phyloP scores from a whole-genome alignment of 1,139 yeast genomes.

The Geotrichum macrosporum region DNA sequence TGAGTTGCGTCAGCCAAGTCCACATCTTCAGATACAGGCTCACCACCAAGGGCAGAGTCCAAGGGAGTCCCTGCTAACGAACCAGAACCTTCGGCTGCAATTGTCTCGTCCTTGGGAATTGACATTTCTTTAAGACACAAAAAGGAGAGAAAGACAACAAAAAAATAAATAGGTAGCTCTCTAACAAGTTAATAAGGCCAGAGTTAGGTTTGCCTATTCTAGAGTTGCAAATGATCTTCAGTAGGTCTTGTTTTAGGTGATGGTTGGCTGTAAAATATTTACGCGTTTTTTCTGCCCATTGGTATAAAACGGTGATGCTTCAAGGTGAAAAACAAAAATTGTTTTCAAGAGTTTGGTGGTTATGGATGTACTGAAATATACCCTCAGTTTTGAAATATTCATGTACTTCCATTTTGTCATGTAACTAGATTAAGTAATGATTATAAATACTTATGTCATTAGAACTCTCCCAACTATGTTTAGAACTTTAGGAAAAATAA shows the following conservation, averaged over 20 bases:
- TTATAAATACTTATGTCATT: background rate
- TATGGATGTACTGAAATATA: constrained; percentile 2
- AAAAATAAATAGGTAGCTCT: background rate
- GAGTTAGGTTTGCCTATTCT: background rate
- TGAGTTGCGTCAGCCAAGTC: constrained; percentile 12
- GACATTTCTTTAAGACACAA: constrained; percentile 1
- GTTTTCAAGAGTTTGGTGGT: constrained; percentile 7
- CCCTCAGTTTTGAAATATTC: no score
- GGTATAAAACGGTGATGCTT: constrained; percentile 6
- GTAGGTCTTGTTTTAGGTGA: background rate
- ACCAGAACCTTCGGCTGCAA: background rate
- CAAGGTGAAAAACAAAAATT: constrained; percentile 10
- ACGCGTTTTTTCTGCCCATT: constrained; percentile 8
- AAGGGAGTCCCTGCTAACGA: constrained; percentile 7
- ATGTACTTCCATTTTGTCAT: background rate
- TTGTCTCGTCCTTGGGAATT: constrained; percentile 2
- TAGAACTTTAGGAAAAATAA: background rate
- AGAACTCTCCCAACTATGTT: no score
- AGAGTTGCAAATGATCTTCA: background rate
- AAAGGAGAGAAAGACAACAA: background rate
- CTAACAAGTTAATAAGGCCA: no score
- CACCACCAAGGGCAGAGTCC: background rate
- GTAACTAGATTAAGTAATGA: background rate
- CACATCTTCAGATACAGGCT: constrained; percentile 1
- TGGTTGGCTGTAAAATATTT: background rate